Evolutionary conservation across 2,329 filamentous ascomycete species (phyloP).

Genomic region (Fusarium sp.): DNA sequence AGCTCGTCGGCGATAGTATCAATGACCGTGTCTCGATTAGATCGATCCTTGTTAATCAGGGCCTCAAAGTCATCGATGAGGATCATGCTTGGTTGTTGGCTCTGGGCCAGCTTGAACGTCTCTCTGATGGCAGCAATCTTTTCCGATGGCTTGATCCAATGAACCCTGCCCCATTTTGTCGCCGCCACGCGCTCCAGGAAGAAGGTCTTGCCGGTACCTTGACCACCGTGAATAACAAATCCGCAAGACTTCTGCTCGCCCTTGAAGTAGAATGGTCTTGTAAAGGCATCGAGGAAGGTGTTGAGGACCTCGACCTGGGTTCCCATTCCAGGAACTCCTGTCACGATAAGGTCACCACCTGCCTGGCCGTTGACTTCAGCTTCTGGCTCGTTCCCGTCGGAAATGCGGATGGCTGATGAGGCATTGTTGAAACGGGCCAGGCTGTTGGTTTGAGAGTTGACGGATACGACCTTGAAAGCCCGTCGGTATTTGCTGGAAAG

Average conservation of each 20-base stretch:
- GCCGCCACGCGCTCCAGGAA: conserved; percentile 76
- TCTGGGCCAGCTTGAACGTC: conserved; percentile 75
- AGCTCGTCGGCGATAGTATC: conserved; percentile 66
- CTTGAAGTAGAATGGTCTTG: conserved; percentile 48
- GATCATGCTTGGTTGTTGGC: conserved; percentile 79
- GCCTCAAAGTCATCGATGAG: conserved; percentile 82
- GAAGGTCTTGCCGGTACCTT: conserved; percentile 86
- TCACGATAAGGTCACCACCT: conserved; percentile 56
- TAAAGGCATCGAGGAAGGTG: conserved; percentile 69
- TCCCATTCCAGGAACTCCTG: conserved; percentile 75
- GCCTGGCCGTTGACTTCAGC: conserved; percentile 27
- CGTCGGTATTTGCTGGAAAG: conserved; percentile 47
- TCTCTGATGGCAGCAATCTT: conserved; percentile 72
- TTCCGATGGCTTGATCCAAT: conserved; percentile 67
- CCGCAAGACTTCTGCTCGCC: conserved; percentile 60
- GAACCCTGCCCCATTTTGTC: conserved; percentile 77
- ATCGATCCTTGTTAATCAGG: conserved; percentile 71
- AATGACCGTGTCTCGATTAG: conserved; percentile 62
- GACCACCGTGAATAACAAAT: conserved; percentile 82
- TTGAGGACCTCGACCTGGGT: conserved; percentile 76
- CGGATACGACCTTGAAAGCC: conserved; percentile 66
- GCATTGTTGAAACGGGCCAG: conserved; percentile 58
- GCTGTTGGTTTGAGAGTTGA: conserved; percentile 63
- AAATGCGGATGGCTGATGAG: conserved; percentile 54
- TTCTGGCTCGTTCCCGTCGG: conserved; percentile 44